Conservation (phyloP, 202 grass and related monocot genomes). For the Tripidium arundinaceum region DNA sequence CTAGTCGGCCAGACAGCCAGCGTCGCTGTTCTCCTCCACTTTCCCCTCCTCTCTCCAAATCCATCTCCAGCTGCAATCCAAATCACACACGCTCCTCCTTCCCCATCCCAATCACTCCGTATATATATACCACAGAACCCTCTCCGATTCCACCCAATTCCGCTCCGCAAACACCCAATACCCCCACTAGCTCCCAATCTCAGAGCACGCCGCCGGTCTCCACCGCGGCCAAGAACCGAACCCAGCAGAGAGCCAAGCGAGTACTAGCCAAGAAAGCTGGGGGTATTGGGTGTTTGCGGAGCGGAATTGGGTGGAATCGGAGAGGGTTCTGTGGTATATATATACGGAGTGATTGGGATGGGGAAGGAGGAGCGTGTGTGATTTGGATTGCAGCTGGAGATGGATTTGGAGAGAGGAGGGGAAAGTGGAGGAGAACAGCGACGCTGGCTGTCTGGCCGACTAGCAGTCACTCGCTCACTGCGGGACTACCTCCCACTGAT, state of each 20-base stretch:
- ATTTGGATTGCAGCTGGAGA: neutral
- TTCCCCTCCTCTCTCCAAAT: neutral
- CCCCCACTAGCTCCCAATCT: neutral
- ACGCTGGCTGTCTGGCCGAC: neutral
- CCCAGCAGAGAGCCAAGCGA: too few relatives aligned
- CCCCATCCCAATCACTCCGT: neutral
- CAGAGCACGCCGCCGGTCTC: neutral
- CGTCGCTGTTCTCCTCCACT: neutral
- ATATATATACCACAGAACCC: neutral
- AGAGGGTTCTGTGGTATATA: neutral
- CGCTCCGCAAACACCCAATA: too few relatives aligned
- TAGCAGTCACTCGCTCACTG: neutral
- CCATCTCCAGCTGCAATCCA: neutral
- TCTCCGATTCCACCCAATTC: neutral
- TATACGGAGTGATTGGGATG: neutral
- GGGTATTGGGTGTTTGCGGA: too few relatives aligned
- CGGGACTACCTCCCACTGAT: too few relatives aligned
- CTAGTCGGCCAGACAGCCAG: neutral
- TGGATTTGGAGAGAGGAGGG: neutral
- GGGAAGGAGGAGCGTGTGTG: neutral
- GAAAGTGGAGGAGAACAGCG: neutral
- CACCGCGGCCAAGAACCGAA: neutral
- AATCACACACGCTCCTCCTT: neutral
- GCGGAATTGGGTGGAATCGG: neutral
- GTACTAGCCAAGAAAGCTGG: conserved; percentile 24